Base-by-base conservation (phyloP, 306 rosid species). In the Rubus idaeus region DNA sequence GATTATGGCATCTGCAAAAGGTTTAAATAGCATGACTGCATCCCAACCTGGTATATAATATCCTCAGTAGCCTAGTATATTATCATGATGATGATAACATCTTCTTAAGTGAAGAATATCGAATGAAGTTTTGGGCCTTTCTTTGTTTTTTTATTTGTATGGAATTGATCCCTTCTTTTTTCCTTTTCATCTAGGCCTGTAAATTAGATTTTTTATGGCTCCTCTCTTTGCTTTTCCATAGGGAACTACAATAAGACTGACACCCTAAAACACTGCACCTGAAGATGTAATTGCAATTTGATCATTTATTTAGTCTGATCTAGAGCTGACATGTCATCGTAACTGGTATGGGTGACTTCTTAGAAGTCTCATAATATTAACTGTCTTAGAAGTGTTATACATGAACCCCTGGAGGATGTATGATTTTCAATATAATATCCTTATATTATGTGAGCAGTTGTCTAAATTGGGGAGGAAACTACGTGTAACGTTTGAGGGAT, bases 31-130 rank as follows among this genome's bases (percentile, higher is more conserved):
- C 44, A 55, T 8, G 41, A 41, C 5, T 41, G 53, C 4, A 12
- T 40, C 2, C 65, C 63, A 55, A 72, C 45, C n/a, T 53, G 51
- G 26, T 7, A 26, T 49, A 70, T 30, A 35, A 4, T 61, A 39
- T 62, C 44, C 44, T 35, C 44, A 8, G 11, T 35, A 49, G 21
- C 42, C 67, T 41, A 14, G 9, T 12, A 45, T 74, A 61, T 49
- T 46, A 37, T 60, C 57, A 9, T 61, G 60, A 30, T 61, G 60
- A 30, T 60, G 7, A 5, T 58, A 8, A 18, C 58, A 26, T 64
- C 17, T 74, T 56, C 18, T 9, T 26, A 23, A 46, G 7, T 70
- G 23, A 74, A 60, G 77, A 64, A 58, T 20, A 64, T 16, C 62
- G 40, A 18, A 9, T 10, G 56, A 44, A 26, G 8, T 26, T 30